Percentiles rank a stretch among this genome's conserved stretches.
These are phyloP conservation scores for Pseudogymnoascus sp. DNA, from an alignment of 2,329 filamentous ascomycete species.

Conservation along the genomic window DNA sequence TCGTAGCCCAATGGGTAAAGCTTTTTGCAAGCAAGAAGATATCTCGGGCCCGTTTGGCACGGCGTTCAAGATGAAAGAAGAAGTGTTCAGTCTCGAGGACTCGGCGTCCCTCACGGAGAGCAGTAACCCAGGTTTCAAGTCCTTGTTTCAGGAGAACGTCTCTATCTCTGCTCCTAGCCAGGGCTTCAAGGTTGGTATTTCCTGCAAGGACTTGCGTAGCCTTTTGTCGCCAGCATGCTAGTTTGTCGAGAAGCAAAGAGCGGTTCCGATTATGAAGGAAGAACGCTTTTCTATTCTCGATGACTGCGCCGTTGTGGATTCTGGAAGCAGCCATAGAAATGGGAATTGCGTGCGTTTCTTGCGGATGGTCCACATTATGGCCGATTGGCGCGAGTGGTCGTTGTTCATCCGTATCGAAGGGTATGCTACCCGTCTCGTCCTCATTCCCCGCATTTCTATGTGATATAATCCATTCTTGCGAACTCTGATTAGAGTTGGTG, in stretches of 20 bases:
- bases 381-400: background rate
- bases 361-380: background rate
- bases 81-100: slow-evolving; percentile 39
- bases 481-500: background rate
- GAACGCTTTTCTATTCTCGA: background rate
- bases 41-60: slow-evolving; percentile 55
- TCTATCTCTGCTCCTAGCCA: slow-evolving; percentile 42
- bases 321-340: background rate
- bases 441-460: background rate
- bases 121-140: slow-evolving; percentile 40
- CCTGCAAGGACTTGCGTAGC: slow-evolving; percentile 27
- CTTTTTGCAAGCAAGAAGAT: slow-evolving; percentile 55
- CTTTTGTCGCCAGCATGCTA: slow-evolving; percentile 20
- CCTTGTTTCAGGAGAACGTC: slow-evolving; percentile 42
- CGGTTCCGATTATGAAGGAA: background rate
- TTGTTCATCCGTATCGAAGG: background rate
- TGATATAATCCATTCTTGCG: background rate
- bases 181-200: slow-evolving; percentile 31
- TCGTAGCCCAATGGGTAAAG: slow-evolving; percentile 60
- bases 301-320: background rate
- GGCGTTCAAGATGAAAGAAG: slow-evolving; percentile 46
- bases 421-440: background rate
- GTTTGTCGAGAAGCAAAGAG: background rate
- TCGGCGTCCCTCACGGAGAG: slow-evolving; percentile 21
- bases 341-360: background rate